Conservation (phyloP, 176 grass and related monocot genomes). For the Triticum urartu region DNA sequence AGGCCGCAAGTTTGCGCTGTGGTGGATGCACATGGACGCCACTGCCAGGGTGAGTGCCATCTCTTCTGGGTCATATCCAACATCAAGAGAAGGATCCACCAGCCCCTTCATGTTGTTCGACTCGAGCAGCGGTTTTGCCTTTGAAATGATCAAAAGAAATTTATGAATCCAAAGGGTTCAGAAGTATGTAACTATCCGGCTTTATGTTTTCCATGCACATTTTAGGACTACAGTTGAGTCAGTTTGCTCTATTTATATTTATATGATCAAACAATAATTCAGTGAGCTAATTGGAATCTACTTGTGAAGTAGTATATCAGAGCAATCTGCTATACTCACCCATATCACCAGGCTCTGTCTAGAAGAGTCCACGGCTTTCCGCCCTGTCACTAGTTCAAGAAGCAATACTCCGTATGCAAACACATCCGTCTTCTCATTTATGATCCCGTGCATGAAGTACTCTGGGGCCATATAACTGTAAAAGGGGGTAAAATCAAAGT, state of each 20-base stretch:
- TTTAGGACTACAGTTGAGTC: background rate
- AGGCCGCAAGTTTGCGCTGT: conserved; percentile 68
- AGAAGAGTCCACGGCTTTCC: conserved; percentile 80
- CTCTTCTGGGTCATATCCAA: conserved; percentile 65
- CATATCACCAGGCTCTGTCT: conserved; percentile 96
- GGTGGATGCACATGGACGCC: conserved; percentile 97
- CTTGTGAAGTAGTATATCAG: background rate
- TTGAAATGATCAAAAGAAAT: conserved; percentile 13
- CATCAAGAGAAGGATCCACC: conserved; percentile 64
- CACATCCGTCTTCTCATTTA: conserved; percentile 96
- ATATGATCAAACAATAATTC: background rate
- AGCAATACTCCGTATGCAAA: conserved; percentile 94
- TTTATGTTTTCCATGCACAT: conserved; percentile 1
- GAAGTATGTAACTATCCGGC: background rate
- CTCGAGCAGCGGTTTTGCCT: conserved; percentile 94
- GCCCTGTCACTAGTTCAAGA: conserved; percentile 90
- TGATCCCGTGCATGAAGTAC: conserved; percentile 98
- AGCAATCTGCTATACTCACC: conserved; percentile 43
- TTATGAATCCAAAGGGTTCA: conserved; percentile 10
- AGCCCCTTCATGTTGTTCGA: conserved; percentile 76
- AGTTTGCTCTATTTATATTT: background rate
- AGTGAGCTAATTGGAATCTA: background rate
- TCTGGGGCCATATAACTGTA: conserved; percentile 92
- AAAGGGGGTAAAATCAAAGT: conserved; percentile 8
- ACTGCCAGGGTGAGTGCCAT: conserved; percentile 54